Base-by-base conservation (phyloP, 106 monocot species). In the Dioscorea alata region DNA sequence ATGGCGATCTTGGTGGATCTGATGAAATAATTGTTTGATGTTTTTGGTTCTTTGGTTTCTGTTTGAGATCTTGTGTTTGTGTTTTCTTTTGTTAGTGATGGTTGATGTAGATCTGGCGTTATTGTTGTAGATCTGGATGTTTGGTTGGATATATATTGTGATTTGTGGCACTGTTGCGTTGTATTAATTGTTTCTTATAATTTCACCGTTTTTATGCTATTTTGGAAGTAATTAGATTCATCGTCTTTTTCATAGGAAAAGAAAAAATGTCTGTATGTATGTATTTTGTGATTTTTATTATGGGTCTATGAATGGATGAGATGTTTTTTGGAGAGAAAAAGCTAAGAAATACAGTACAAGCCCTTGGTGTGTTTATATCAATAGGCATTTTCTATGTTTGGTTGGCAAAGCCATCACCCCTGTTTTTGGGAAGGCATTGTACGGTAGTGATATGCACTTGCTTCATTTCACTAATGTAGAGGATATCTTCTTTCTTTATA, bases 1-100 rank as follows among this genome's bases (percentile, higher is more conserved):
- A 42, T 42, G 42, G 33, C 28, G 33, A 63, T 63, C 63, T 63
- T 34, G 31, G 17, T 63, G 32, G 63, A 34, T 63, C 33, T 63
- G 63, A 1, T 65, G 15, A 19, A 4, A 0, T 48, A 19, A 17
- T 19, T 15, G 13, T 48, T 18, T 42, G 42, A 14, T 6, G 35
- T 19, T 35, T 65, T 0, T 42, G 8, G 18, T 48, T 65, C 42
- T 21, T 65, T 54, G 54, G 54, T 18, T 19, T 54, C 13, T 42
- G 19, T 13, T 19, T 4, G 19, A 8, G 54, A 54, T 54, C 54
- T 54, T 19, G 54, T 18, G 18, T 16, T 54, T 54, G 19, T 13
- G 19, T 54, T 16, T 22, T 56, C 16, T 19, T 56, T 56, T 56
- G 54, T 56, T 15, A 42, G 42, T 10, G 54, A 56, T 56, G n/a